Evolutionary conservation across 805 yeast species (phyloP), one percentile per base, ranked within the genome.

Genomic region (Wickerhamiella occidentalis): DNA sequence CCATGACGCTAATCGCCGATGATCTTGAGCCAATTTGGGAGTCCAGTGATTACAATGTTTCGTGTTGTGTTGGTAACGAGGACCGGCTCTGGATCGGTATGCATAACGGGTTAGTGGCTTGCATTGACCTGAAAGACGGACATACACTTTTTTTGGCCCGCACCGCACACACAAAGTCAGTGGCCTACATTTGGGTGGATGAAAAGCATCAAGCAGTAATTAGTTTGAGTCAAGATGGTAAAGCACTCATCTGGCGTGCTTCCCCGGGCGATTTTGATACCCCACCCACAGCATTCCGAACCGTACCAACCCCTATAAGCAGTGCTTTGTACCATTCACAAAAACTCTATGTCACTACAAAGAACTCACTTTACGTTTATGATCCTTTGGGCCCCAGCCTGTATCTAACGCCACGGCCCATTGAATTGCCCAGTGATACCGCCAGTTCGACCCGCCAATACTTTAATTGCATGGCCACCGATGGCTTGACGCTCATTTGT

Each of bases 1-100:
- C 29, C 15, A 22, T 25, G 28, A 40, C 30, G 19, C 44, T 40
- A 19, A 12, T 40, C 23, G 29, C 44, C 3, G 44, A 21, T 6
- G 30, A 23, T 25, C 30, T 40, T 6, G 30, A 15, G 6, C 44
- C 44, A 3, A 25, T 40, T n/a, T 40, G 44, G 44, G 30, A 6
- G 4, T 15, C 30, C 22, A 23, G 11, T n/a, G 30, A 40, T n/a
- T 15, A 23, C 6, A 23, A 5, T 8, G 19, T 40, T 3, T 22
- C 44, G 12, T 23, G 30, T 8, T 40, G 44, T 25, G 30, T 19
- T 13, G 29, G 19, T 11, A 17, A 19, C 7, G 30, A 15, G 6
- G 25, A 12, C 13, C 15, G 25, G 8, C 36, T 45, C 17, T 45
- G 47, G 47, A 19, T 45, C 11, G 47, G 47, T 35, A 15, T 22